phyloP scores from a whole-genome alignment of 2,329 filamentous ascomycete species.

The Lachnellula hyalina region DNA sequence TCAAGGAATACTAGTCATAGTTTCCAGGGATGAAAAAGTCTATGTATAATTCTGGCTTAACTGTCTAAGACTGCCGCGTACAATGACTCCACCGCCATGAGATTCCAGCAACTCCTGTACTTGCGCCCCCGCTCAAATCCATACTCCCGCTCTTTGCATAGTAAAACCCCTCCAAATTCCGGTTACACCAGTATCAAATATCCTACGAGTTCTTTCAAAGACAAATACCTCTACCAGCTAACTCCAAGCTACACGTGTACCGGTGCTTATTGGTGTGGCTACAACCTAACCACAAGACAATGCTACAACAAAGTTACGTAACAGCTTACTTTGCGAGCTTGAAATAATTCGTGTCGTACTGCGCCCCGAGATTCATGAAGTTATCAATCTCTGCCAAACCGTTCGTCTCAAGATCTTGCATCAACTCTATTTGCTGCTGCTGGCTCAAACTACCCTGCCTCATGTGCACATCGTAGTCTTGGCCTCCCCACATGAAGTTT shows the following conservation, averaged over 20 bases:
- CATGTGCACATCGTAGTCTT: conserved; percentile 40
- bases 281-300: conserved; percentile 11
- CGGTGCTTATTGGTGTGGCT: conserved; percentile 11
- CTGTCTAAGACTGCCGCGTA: not conserved
- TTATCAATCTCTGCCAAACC: conserved; percentile 58
- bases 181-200: not conserved
- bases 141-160: not conserved
- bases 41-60: not conserved
- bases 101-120: conserved; percentile 1
- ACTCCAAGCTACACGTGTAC: not conserved
- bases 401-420: conserved; percentile 71
- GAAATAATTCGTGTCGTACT: conserved; percentile 20
- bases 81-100: not conserved
- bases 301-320: not conserved
- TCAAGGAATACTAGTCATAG: too few species aligned
- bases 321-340: conserved; percentile 17
- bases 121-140: not conserved
- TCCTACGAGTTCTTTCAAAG: not conserved
- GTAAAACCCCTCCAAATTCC: not conserved
- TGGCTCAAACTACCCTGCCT: conserved; percentile 67
- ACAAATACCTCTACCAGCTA: not conserved
- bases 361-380: conserved; percentile 41
- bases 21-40: too few species aligned
- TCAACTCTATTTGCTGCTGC: conserved; percentile 76
- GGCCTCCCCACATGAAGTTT: conserved; percentile 34